These are phyloP conservation scores for Hibiscus trionum DNA, from an alignment of 345 rosid species.

Conservation along the genomic window DNA sequence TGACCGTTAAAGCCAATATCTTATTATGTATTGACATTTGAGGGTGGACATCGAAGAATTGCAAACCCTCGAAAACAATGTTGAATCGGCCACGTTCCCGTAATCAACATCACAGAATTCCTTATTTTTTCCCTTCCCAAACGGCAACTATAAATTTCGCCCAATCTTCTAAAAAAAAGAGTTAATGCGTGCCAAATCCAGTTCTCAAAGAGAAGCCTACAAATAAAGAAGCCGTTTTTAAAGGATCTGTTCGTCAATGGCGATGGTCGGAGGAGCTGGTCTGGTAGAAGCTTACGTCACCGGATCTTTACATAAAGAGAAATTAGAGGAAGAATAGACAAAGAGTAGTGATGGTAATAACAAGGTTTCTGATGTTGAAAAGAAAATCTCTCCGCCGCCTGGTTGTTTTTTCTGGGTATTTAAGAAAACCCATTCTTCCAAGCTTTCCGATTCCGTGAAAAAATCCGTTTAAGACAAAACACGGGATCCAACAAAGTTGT, in stretches of 20 bases:
- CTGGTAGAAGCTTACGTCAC: slow-evolving; percentile 39
- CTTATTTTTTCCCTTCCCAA: too few relatives aligned
- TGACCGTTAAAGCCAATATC: too few relatives aligned
- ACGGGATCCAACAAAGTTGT: too few relatives aligned
- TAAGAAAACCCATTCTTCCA: slow-evolving; percentile 11
- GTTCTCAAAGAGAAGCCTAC: background rate
- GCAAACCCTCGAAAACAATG: too few relatives aligned
- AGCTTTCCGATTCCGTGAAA: slow-evolving; percentile 9
- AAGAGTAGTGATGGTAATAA: background rate
- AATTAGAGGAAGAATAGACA: slow-evolving; percentile 13
- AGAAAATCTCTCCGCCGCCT: background rate
- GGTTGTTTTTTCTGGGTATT: slow-evolving; percentile 17
- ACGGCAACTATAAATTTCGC: too few relatives aligned
- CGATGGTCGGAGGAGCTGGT: slow-evolving; percentile 3
- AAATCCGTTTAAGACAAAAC: too few relatives aligned
- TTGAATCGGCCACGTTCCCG: too few relatives aligned
- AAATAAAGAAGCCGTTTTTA: background rate
- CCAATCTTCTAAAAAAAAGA: too few relatives aligned
- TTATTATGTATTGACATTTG: too few relatives aligned
- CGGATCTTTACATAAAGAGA: slow-evolving; percentile 25
- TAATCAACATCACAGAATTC: too few relatives aligned
- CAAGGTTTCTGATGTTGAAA: slow-evolving; percentile 1
- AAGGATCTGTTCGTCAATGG: background rate
- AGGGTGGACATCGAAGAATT: too few relatives aligned
- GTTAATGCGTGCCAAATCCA: background rate